A percentile compares a stretch with the other conserved stretches of the same genome.
phyloP scores from a whole-genome alignment of 2,329 filamentous ascomycete genomes.

The Trichoderma citrinoviride region DNA sequence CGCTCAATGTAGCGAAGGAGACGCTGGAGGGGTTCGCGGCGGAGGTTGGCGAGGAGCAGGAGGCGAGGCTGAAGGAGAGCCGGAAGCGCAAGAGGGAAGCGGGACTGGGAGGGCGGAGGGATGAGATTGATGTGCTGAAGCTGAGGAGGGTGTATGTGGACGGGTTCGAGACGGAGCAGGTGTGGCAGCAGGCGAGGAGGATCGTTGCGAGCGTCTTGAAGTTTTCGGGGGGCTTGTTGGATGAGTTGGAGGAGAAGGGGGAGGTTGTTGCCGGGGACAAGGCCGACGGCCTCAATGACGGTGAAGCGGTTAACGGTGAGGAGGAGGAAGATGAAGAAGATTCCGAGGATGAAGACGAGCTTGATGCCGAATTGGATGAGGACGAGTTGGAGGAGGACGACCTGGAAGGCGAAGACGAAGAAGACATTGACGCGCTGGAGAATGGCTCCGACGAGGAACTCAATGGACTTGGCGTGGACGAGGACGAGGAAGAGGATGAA shows the following conservation, averaged over 20 bases:
- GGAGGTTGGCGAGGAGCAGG: slow-evolving; percentile 70
- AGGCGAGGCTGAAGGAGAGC: slow-evolving; percentile 64
- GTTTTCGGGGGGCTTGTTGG: slow-evolving; percentile 47
- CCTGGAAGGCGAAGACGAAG: slow-evolving; percentile 31
- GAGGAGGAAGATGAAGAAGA: slow-evolving; percentile 38
- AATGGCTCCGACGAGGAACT: background rate
- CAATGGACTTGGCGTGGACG: slow-evolving; percentile 34
- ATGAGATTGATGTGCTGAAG: slow-evolving; percentile 58
- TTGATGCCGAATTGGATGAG: slow-evolving; percentile 31
- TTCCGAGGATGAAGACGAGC: slow-evolving; percentile 30
- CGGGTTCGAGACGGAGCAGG: slow-evolving; percentile 82
- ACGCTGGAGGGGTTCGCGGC: slow-evolving; percentile 76
- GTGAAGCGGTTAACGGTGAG: slow-evolving; percentile 37
- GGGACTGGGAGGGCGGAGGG: slow-evolving; percentile 37
- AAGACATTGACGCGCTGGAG: slow-evolving; percentile 26
- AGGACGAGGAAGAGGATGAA: slow-evolving; percentile 35
- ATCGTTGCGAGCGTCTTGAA: slow-evolving; percentile 63
- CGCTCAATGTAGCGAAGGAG: slow-evolving; percentile 73
- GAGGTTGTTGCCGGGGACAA: slow-evolving; percentile 40
- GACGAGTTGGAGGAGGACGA: slow-evolving; percentile 39
- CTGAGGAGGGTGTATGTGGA: slow-evolving; percentile 80
- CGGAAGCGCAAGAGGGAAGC: slow-evolving; percentile 72
- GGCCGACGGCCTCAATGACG: slow-evolving; percentile 33
- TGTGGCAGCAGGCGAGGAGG: slow-evolving; percentile 90
- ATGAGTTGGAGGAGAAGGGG: slow-evolving; percentile 51